Percentiles rank a stretch among this genome's conserved stretches.
These are phyloP conservation scores for Hypoxylon sp. DNA, from an alignment of 2,329 filamentous ascomycete genomes.

Conservation along the genomic window DNA sequence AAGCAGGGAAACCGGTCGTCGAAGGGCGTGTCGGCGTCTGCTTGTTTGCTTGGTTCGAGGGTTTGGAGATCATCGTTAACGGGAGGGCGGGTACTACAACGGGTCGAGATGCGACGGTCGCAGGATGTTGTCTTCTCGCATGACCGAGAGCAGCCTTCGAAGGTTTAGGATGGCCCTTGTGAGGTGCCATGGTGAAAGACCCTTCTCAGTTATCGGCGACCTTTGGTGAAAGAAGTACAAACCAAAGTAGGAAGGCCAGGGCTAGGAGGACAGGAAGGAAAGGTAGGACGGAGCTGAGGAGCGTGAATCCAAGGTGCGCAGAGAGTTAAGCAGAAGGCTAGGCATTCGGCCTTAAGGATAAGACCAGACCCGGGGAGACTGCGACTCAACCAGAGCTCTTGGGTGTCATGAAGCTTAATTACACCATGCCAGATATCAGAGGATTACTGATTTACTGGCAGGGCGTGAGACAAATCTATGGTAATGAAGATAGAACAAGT, in stretches of 20 bases:
- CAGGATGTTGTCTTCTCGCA: slow-evolving; percentile 43
- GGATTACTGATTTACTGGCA: slow-evolving; percentile 12
- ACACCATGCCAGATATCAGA: slow-evolving; percentile 42
- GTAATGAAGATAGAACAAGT: background rate
- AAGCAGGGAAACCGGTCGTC: slow-evolving; percentile 43
- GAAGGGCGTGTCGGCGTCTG: slow-evolving; percentile 30
- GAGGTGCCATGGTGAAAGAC: slow-evolving; percentile 47
- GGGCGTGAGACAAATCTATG: background rate
- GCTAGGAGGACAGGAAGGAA: slow-evolving; percentile 9
- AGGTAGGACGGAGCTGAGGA: slow-evolving; percentile 26
- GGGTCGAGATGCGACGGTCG: slow-evolving; percentile 39
- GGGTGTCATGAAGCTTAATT: slow-evolving; percentile 43
- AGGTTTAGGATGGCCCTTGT: slow-evolving; percentile 46
- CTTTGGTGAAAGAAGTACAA: slow-evolving; percentile 16
- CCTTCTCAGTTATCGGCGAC: slow-evolving; percentile 14
- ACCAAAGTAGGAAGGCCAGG: slow-evolving; percentile 5
- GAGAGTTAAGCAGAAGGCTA: slow-evolving; percentile 32
- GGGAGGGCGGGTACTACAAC: slow-evolving; percentile 50
- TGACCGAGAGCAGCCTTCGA: slow-evolving; percentile 43
- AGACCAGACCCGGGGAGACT: slow-evolving; percentile 43
- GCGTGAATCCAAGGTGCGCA: slow-evolving; percentile 42
- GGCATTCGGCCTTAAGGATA: slow-evolving; percentile 39
- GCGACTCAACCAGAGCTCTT: slow-evolving; percentile 48
- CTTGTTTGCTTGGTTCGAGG: slow-evolving; percentile 32
- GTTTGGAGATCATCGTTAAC: slow-evolving; percentile 47